Evolutionary conservation across 129 eudicot genomes (phyloP).

Genomic region (Erigeron canadensis): DNA sequence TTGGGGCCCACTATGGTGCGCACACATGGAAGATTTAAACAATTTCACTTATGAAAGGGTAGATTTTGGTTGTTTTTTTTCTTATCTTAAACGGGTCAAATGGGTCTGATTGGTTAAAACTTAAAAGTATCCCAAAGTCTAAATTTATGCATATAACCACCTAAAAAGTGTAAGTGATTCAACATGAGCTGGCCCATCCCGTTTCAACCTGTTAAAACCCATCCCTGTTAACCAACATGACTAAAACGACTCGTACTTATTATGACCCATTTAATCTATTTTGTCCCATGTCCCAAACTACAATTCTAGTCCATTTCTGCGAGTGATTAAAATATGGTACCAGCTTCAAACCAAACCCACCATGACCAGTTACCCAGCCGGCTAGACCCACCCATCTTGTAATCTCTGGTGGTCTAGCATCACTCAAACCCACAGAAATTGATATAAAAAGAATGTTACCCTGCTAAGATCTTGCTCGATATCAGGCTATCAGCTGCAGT

Average conservation of each 20-base stretch:
- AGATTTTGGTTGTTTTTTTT: background rate
- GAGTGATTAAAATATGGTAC: background rate
- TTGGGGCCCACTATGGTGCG: background rate
- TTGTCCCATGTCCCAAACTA: too few relatives aligned
- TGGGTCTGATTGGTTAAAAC: background rate
- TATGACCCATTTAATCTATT: too few relatives aligned
- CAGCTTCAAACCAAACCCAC: background rate
- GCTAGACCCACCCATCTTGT: background rate
- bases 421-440: background rate
- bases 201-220: too few relatives aligned
- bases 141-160: background rate
- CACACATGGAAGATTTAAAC: background rate
- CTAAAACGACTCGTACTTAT: too few relatives aligned
- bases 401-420: background rate
- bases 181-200: too few relatives aligned
- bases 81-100: background rate
- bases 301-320: background rate
- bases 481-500: constrained; percentile 57
- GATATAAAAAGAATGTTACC: constrained; percentile 46
- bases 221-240: too few relatives aligned
- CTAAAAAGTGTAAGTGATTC: too few relatives aligned
- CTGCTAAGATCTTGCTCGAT: constrained; percentile 85
- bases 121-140: background rate
- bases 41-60: background rate
- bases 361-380: too few relatives aligned